Percentiles rank a stretch among this genome's conserved stretches.
phyloP scores from a whole-genome alignment of 495 filamentous ascomycete species.

The Talaromyces ruber region DNA sequence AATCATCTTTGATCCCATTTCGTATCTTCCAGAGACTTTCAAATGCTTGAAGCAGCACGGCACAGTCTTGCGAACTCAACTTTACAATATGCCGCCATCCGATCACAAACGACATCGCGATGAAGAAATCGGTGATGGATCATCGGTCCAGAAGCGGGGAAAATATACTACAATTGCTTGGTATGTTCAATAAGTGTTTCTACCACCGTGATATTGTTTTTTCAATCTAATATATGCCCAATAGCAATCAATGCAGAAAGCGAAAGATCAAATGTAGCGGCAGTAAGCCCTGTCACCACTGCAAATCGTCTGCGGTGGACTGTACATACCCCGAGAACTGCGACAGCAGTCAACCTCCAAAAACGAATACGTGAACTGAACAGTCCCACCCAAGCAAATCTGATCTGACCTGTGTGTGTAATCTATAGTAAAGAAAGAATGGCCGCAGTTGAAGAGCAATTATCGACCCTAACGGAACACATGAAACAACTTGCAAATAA shows the following conservation, averaged over 20 bases:
- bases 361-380: not conserved
- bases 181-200: not conserved
- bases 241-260: slow-evolving; percentile 75
- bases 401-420: not conserved
- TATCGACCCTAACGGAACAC: not conserved
- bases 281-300: slow-evolving; percentile 66
- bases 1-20: not conserved
- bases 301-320: slow-evolving; percentile 36
- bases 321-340: not conserved
- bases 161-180: slow-evolving; percentile 1
- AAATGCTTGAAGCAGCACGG: not conserved
- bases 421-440: not conserved
- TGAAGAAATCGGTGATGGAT: not conserved
- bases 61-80: not conserved
- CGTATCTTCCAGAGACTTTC: not conserved
- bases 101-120: not conserved
- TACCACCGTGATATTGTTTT: not conserved
- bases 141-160: not conserved
- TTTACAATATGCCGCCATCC: not conserved
- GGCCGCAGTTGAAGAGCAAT: not conserved
- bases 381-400: not conserved
- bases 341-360: not conserved
- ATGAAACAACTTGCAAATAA: not conserved
- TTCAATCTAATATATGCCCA: not conserved
- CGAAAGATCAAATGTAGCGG: slow-evolving; percentile 92